Conservation (phyloP, 306 rosid genomes). For the Medicago lupulina region DNA sequence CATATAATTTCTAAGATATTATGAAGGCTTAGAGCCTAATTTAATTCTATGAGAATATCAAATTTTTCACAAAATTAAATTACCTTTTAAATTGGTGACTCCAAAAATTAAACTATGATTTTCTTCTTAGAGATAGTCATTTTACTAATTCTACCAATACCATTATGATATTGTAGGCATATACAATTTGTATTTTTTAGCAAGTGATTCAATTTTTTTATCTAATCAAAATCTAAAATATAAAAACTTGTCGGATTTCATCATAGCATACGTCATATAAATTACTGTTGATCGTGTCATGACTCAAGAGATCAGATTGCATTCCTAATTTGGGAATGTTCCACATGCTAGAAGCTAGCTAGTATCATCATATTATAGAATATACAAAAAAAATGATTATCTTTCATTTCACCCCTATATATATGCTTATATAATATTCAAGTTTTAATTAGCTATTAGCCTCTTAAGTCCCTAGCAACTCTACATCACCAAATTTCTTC, state of each 20-base stretch:
- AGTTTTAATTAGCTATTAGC: background rate
- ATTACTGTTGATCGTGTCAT: background rate
- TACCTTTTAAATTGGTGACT: no score
- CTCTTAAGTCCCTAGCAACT: background rate
- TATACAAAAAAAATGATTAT: background rate
- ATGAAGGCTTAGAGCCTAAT: no score
- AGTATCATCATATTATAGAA: background rate
- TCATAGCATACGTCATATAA: constrained; percentile 9
- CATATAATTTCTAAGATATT: no score
- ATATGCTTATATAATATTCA: background rate
- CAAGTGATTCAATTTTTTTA: no score
- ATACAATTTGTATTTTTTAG: no score
- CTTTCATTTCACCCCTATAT: background rate
- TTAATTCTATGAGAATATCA: no score
- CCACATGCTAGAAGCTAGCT: background rate
- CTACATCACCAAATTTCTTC: background rate
- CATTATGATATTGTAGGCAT: no score
- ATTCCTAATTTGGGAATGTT: constrained; percentile 2
- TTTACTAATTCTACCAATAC: no score
- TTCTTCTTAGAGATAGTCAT: no score
- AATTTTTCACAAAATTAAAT: no score
- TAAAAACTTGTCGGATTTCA: background rate
- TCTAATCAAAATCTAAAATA: background rate
- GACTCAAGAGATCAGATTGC: background rate
- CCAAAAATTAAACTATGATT: no score